Percentiles rank a stretch among this genome's conserved stretches.
These are phyloP conservation scores for Hymenoscyphus occultus DNA, from an alignment of 2,329 filamentous ascomycete species.

Conservation along the genomic window DNA sequence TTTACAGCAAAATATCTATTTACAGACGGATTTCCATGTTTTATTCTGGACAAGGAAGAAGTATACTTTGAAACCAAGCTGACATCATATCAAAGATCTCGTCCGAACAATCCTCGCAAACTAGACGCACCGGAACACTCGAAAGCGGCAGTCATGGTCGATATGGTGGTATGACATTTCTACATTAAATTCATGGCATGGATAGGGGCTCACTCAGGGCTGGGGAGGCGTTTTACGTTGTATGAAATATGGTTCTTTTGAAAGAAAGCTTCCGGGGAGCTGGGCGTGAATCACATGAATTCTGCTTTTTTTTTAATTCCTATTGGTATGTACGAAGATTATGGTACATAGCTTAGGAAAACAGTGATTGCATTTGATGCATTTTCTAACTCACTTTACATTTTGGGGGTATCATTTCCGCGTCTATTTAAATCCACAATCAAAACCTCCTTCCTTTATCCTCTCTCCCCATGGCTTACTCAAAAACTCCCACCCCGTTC, in stretches of 20 bases:
- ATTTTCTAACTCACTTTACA: not conserved
- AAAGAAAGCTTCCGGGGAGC: not conserved
- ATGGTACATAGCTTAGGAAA: slow-evolving; percentile 12
- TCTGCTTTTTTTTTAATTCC: not conserved
- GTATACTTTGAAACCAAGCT: slow-evolving; percentile 10
- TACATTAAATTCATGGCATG: slow-evolving; percentile 22
- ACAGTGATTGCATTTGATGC: slow-evolving; percentile 10
- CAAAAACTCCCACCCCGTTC: slow-evolving; percentile 33
- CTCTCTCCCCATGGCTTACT: not conserved
- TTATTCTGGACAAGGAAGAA: not conserved
- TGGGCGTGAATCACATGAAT: slow-evolving; percentile 6
- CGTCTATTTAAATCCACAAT: not conserved
- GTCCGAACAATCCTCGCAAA: slow-evolving; percentile 85
- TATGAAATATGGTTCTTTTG: slow-evolving; percentile 7
- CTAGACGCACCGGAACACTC: slow-evolving; percentile 43
- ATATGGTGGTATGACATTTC: slow-evolving; percentile 24
- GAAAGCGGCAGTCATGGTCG: slow-evolving; percentile 2
- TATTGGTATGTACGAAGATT: not conserved
- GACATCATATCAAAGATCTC: slow-evolving; percentile 54
- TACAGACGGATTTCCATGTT: not conserved
- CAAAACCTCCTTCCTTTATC: not conserved
- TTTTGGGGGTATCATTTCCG: not conserved
- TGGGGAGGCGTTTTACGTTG: slow-evolving; percentile 16
- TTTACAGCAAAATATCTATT: slow-evolving; percentile 14
- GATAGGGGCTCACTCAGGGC: slow-evolving; percentile 21